Base-by-base conservation (phyloP, 441 rosid genomes). In the Gossypium davidsonii region DNA sequence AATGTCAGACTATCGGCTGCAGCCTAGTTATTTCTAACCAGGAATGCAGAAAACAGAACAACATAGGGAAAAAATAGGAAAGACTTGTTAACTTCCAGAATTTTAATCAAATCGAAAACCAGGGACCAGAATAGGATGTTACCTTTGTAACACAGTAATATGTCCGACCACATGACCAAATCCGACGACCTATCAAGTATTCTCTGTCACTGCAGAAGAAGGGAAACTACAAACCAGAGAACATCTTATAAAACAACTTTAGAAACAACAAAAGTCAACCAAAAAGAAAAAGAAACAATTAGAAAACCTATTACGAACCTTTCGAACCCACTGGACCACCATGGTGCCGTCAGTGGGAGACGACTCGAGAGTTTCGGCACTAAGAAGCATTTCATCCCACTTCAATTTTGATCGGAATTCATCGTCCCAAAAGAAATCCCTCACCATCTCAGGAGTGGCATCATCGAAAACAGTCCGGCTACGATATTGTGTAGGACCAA, bases 401-500 rank as follows among this genome's bases (percentile, higher is more conserved):
- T 88, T 82, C 64, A 71, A 11, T 69, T 88, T 82, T 61, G 71
- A 14, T 59, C 99, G 85, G 71, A 80, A 91, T 31, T 86, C 91
- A 75, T 94, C 97, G 62, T 92, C 98, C 99, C 98, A 92, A 72
- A 94, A 94, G 87, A 92, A 92, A 72, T 94, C 97, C 71, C 98
- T 91, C 59, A 86, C 87, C 83, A 87, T 69, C 85, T 94, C 98
- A 58, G 99, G 99, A 25, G 89, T 85, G 12, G 92, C 96, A 78
- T 92, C 91, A 81, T 94, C 97, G 72, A 84, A 94, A 58, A 94
- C 84, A 31, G 97, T 94, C 51, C 89, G 82, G 79, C 91, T 91
- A 7, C 97, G 93, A 78, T 92, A 94, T 73, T 92, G 97, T 2
- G 99, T 91, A 74, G 97, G 99, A 9, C 97, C 98, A 68, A 51